A percentile compares a stretch with the other conserved stretches of the same genome.
phyloP scores from a whole-genome alignment of 2,329 filamentous ascomycete species.

The Clonostachys solani region DNA sequence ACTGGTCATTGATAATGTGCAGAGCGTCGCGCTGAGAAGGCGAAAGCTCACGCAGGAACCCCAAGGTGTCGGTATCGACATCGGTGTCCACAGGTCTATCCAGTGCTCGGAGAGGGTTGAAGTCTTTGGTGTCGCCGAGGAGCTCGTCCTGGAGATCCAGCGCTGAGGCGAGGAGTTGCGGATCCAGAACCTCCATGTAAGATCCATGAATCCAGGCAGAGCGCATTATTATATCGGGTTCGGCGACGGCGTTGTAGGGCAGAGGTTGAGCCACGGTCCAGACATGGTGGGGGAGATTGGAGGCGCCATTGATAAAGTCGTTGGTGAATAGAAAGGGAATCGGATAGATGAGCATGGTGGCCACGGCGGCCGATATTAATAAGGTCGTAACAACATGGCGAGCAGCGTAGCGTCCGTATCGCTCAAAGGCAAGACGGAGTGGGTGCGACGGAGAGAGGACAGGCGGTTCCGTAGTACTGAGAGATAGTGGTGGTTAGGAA shows the following conservation, averaged over 20 bases:
- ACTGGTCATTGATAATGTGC: conserved; percentile 56
- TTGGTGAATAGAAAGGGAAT: conserved; percentile 71
- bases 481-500: conserved; percentile 2
- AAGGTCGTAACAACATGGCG: conserved; percentile 72
- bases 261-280: conserved; percentile 73
- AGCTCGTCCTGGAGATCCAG: conserved; percentile 67
- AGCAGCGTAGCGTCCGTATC: conserved; percentile 66
- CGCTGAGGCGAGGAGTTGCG: conserved; percentile 59
- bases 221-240: conserved; percentile 74
- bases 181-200: conserved; percentile 72
- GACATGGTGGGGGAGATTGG: conserved; percentile 72
- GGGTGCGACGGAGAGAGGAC: conserved; percentile 60
- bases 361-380: conserved; percentile 67
- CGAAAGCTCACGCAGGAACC: conserved; percentile 24
- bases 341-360: conserved; percentile 67
- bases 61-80: conserved; percentile 15
- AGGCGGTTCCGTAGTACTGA: conserved; percentile 71
- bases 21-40: conserved; percentile 45
- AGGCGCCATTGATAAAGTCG: conserved; percentile 66
- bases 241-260: conserved; percentile 39
- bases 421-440: conserved; percentile 59
- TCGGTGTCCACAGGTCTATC: conserved; percentile 9
- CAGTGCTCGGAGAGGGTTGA: conserved; percentile 36
- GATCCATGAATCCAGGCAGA: conserved; percentile 78
- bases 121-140: conserved; percentile 55